These are phyloP conservation scores for Trichoderma sp. DNA, from an alignment of 2,329 filamentous ascomycete genomes.

Conservation along the genomic window DNA sequence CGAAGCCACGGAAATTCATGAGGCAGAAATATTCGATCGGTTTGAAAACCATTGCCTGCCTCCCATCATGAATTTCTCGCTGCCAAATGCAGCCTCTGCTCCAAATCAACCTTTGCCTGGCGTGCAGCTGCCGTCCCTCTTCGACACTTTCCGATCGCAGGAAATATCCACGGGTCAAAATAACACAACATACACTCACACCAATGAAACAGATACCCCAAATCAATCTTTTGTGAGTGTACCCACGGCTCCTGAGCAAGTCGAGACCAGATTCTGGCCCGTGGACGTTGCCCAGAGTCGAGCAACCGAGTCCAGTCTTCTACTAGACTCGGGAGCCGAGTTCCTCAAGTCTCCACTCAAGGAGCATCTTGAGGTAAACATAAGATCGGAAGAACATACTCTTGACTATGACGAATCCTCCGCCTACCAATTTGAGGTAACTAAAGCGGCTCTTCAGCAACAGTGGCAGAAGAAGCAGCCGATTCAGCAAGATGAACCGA, in stretches of 20 bases:
- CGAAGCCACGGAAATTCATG: not conserved
- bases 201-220: not conserved
- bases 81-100: not conserved
- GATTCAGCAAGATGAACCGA: not conserved
- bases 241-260: not conserved
- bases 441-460: slow-evolving; percentile 24
- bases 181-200: not conserved
- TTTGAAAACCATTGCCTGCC: slow-evolving; percentile 13
- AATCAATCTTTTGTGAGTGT: not conserved
- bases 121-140: slow-evolving; percentile 10
- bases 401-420: slow-evolving; percentile 30
- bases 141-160: slow-evolving; percentile 5
- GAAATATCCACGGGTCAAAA: not conserved
- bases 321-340: slow-evolving; percentile 31
- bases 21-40: not conserved
- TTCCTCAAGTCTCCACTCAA: slow-evolving; percentile 31
- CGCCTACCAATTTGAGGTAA: slow-evolving; percentile 31
- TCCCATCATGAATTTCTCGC: not conserved
- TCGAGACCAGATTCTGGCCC: not conserved
- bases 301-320: slow-evolving; percentile 19
- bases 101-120: not conserved
- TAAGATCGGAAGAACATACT: not conserved
- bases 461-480: not conserved
- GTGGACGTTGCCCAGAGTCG: slow-evolving; percentile 2
- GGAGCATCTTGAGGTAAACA: not conserved